Evolutionary conservation across 2,329 filamentous ascomycete species (phyloP).

Genomic region (Lecanicillium sp.): DNA sequence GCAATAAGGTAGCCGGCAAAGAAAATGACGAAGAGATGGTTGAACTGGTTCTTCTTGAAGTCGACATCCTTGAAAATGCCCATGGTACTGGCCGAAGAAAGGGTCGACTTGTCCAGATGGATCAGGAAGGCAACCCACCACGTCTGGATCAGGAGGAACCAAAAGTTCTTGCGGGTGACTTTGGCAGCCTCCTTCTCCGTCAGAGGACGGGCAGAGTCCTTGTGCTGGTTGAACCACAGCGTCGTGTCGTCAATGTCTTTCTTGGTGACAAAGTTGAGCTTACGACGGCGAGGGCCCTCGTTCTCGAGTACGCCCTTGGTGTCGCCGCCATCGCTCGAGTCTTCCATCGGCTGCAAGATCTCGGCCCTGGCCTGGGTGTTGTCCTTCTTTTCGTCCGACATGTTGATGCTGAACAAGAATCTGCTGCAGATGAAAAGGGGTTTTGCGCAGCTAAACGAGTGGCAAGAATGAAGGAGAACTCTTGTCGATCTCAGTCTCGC

Average conservation of each 20-base stretch:
- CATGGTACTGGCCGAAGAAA: constrained; percentile 21
- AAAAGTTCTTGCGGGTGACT: constrained; percentile 20
- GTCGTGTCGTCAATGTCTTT: constrained; percentile 20
- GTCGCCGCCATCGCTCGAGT: not conserved
- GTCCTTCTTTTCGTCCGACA: not conserved
- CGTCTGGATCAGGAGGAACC: constrained; percentile 20
- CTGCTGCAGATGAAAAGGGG: not conserved
- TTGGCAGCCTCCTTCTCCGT: constrained; percentile 9
- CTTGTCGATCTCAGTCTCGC: not conserved
- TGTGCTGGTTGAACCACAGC: constrained; percentile 21
- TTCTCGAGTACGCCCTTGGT: not conserved
- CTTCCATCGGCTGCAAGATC: not conserved
- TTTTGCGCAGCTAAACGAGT: not conserved
- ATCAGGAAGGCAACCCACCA: constrained; percentile 22
- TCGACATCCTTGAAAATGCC: constrained; percentile 22
- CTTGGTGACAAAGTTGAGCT: constrained; percentile 15
- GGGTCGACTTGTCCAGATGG: constrained; percentile 22
- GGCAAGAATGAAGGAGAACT: not conserved
- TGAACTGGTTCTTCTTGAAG: constrained; percentile 20
- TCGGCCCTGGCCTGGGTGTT: not conserved
- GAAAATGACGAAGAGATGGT: constrained; percentile 20
- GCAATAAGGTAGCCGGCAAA: constrained; percentile 21
- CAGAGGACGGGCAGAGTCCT: constrained; percentile 15
- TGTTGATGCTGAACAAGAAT: not conserved
- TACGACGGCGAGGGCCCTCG: not conserved